A percentile compares a stretch with the other conserved stretches of the same genome.
phyloP scores from a whole-genome alignment of 306 rosid genomes.

The Vigna mungo region DNA sequence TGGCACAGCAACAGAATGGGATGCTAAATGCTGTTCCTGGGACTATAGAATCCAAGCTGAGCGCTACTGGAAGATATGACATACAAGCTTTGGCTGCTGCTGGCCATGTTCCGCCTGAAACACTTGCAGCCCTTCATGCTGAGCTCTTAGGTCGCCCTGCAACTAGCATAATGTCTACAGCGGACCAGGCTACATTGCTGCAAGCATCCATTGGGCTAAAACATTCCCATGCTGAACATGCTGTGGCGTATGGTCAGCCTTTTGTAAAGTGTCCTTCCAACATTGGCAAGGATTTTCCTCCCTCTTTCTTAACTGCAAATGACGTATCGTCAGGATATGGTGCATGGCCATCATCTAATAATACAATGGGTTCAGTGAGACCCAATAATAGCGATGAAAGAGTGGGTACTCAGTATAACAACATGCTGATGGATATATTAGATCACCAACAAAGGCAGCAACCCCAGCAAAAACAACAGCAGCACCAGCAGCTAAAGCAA shows the following conservation, averaged over 20 bases:
- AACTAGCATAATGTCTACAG: constrained; percentile 43
- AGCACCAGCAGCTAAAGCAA: constrained; percentile 30
- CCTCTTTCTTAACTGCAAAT: constrained; percentile 52
- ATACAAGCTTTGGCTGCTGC: constrained; percentile 72
- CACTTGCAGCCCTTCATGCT: constrained; percentile 79
- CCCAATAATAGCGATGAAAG: constrained; percentile 46
- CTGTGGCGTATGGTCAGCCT: constrained; percentile 51
- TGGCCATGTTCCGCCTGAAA: constrained; percentile 72
- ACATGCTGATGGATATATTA: constrained; percentile 30
- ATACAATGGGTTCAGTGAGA: constrained; percentile 44
- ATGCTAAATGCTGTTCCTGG: constrained; percentile 62
- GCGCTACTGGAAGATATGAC: constrained; percentile 48
- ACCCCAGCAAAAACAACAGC: neutral
- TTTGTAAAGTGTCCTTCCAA: constrained; percentile 53
- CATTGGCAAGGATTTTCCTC: constrained; percentile 53
- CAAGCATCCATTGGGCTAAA: constrained; percentile 62
- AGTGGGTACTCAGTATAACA: constrained; percentile 38
- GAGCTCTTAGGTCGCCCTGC: constrained; percentile 66
- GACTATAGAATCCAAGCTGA: constrained; percentile 60
- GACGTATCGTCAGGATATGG: constrained; percentile 56
- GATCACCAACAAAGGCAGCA: constrained; percentile 40
- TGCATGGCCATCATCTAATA: constrained; percentile 56
- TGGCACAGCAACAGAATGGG: constrained; percentile 70
- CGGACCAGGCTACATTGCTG: constrained; percentile 62
- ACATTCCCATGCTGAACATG: constrained; percentile 52